Base-by-base conservation (phyloP, 495 filamentous ascomycete species). In the Xylaria longipes region DNA sequence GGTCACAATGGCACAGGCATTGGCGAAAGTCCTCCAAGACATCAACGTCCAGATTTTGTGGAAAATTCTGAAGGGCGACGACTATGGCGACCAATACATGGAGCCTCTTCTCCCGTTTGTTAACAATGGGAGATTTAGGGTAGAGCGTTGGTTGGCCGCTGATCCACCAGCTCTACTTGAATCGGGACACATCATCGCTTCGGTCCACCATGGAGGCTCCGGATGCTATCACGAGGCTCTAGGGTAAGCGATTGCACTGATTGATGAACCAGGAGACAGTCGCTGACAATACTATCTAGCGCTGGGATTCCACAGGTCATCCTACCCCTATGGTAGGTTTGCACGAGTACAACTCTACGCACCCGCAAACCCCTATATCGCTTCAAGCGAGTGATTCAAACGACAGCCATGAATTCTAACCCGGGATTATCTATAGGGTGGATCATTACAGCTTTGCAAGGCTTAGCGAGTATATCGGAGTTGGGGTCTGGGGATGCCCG, bases 151-250 rank as follows among this genome's bases (percentile, higher is more conserved):
- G 87, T 78, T 88, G 17, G 65, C 83, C 37, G 81, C 82, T 0
- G 84, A 87, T 56, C 85, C 85, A 25, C 77, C 84, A 61, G 78
- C 84, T 0, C 73, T 88, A 54, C 72, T 89, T 12, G 72, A 84
- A 66, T 84, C 77, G 0, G 85, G 84, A 0, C 73, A 83, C 52
- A 80, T 88, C 27, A 74, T 83, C 25, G 80, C 80, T 14, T 84
- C 81, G n/a, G 84, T 88, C 3, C 85, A 87, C 64, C 87, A 89
- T 73, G 87, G 87, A 9, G 86, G 87, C 31, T 81, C 84, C 0
- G 86, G 87, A 52, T 86, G 82, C 25, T 88, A 82, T 65, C 84
- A 87, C 69, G 87, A 89, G 69, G 84, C 84, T 1, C 79, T 87
- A 54, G 81, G 83, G 85, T 88, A 78, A 68, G 82, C n/a, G n/a